Conservation (phyloP, 1,284 basidiomycete genomes). For the Tilletia caries region DNA sequence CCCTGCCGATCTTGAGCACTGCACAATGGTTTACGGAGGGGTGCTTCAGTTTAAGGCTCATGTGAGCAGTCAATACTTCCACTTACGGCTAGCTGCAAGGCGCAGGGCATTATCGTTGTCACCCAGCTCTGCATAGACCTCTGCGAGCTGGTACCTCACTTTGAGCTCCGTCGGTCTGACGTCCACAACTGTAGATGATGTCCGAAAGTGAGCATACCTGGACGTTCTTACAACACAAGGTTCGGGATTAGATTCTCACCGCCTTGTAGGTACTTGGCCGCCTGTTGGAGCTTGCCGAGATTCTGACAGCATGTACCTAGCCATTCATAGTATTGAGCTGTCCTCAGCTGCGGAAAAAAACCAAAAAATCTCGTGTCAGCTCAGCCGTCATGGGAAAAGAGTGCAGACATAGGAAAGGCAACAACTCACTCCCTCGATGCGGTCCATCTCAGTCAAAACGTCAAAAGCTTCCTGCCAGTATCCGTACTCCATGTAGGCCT, state of each 20-base stretch:
- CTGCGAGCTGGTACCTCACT: slow-evolving; percentile 61
- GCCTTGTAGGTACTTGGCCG: slow-evolving; percentile 35
- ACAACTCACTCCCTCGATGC: slow-evolving; percentile 64
- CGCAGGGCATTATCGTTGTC: slow-evolving; percentile 68
- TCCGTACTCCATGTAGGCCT: slow-evolving; percentile 73
- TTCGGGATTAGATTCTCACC: too few relatives aligned
- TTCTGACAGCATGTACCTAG: slow-evolving; percentile 44
- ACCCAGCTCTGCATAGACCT: slow-evolving; percentile 75
- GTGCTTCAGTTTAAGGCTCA: too few relatives aligned
- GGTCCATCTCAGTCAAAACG: slow-evolving; percentile 72
- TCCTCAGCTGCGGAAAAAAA: neutral
- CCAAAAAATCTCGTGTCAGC: neutral
- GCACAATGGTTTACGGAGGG: too few relatives aligned
- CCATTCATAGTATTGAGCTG: slow-evolving; percentile 14
- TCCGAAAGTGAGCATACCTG: neutral
- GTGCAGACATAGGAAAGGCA: neutral
- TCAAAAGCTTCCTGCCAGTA: slow-evolving; percentile 72
- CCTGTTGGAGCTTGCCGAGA: slow-evolving; percentile 31
- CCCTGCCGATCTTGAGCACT: too few relatives aligned
- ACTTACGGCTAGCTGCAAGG: slow-evolving; percentile 3
- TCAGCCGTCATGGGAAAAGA: neutral
- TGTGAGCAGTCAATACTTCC: too few relatives aligned
- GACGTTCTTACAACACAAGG: too few relatives aligned
- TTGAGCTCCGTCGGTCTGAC: slow-evolving; percentile 59
- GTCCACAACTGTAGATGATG: slow-evolving; percentile 54